Percentiles rank a stretch among this genome's conserved stretches.
These are phyloP conservation scores for Venturia effusa DNA, from an alignment of 2,329 filamentous ascomycete genomes.

Conservation along the genomic window DNA sequence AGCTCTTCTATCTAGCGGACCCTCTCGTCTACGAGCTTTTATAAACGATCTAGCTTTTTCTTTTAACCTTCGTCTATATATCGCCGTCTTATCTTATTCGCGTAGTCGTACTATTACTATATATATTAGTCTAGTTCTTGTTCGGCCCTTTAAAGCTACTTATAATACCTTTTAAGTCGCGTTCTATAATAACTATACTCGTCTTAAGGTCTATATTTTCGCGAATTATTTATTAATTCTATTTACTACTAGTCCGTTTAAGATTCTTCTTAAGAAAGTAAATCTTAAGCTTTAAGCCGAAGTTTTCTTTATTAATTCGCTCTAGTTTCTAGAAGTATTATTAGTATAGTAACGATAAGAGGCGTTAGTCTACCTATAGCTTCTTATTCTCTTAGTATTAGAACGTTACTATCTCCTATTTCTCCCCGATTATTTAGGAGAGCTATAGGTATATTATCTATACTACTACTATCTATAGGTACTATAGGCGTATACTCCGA, in stretches of 20 bases:
- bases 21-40: slow-evolving; percentile 33
- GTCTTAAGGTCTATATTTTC: slow-evolving; percentile 97
- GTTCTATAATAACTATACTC: slow-evolving; percentile 78
- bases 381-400: slow-evolving; percentile 89
- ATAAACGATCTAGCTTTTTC: slow-evolving; percentile 44
- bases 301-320: slow-evolving; percentile 96
- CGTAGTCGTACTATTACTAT: slow-evolving; percentile 69
- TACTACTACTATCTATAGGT: slow-evolving; percentile 67
- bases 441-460: slow-evolving; percentile 65
- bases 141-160: slow-evolving; percentile 71
- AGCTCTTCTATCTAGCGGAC: slow-evolving; percentile 24
- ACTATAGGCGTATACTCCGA: slow-evolving; percentile 63
- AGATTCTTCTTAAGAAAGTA: slow-evolving; percentile 91
- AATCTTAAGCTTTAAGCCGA: slow-evolving; percentile 91
- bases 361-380: slow-evolving; percentile 48
- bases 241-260: slow-evolving; percentile 75
- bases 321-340: slow-evolving; percentile 55
- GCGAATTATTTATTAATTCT: slow-evolving; percentile 77
- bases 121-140: slow-evolving; percentile 76
- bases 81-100: slow-evolving; percentile 68
- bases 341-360: background rate
- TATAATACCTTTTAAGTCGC: slow-evolving; percentile 77
- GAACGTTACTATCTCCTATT: slow-evolving; percentile 68
- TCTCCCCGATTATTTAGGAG: slow-evolving; percentile 52
- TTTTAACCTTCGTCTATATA: slow-evolving; percentile 61